Evolutionary conservation across 352 stramenopile species (phyloP).

Genomic region (Phytophthora nicotianae): DNA sequence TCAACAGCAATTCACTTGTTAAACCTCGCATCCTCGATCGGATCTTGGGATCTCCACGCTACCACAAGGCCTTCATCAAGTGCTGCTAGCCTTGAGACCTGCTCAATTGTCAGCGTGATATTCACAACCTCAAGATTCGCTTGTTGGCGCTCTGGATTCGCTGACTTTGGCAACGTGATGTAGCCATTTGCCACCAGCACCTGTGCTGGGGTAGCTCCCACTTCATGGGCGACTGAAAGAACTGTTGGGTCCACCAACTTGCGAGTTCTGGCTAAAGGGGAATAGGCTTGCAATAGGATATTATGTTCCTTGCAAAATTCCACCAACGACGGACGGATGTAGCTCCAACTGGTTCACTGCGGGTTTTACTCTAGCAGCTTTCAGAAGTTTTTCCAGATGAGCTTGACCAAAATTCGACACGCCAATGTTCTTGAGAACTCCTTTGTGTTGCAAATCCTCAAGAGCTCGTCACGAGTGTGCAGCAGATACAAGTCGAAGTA

Average conservation of each 20-base stretch:
- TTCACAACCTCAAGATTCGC: slow-evolving; percentile 48
- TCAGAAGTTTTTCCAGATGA: slow-evolving; percentile 4
- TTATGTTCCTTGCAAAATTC: not conserved
- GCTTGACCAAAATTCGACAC: slow-evolving; percentile 49
- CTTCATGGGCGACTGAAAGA: slow-evolving; percentile 34
- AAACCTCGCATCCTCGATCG: slow-evolving; percentile 41
- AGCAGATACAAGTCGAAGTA: slow-evolving; percentile 86
- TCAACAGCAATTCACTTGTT: no score
- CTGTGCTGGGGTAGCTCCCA: slow-evolving; percentile 41
- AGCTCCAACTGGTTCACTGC: slow-evolving; percentile 8
- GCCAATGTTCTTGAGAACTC: slow-evolving; percentile 58
- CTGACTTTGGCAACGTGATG: slow-evolving; percentile 63
- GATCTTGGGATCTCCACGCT: slow-evolving; percentile 40
- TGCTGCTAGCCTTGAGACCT: slow-evolving; percentile 39
- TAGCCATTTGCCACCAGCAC: slow-evolving; percentile 60
- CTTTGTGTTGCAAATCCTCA: not conserved
- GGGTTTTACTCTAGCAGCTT: not conserved
- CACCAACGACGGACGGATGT: slow-evolving; percentile 2
- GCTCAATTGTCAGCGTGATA: slow-evolving; percentile 30
- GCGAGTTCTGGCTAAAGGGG: slow-evolving; percentile 38
- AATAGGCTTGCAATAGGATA: slow-evolving; percentile 54
- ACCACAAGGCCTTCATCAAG: slow-evolving; percentile 46
- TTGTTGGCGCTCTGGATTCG: slow-evolving; percentile 36
- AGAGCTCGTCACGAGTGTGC: slow-evolving; percentile 46
- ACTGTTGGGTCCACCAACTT: slow-evolving; percentile 42